Base-by-base conservation (phyloP, 345 rosid species). In the Abelmoschus esculentus region DNA sequence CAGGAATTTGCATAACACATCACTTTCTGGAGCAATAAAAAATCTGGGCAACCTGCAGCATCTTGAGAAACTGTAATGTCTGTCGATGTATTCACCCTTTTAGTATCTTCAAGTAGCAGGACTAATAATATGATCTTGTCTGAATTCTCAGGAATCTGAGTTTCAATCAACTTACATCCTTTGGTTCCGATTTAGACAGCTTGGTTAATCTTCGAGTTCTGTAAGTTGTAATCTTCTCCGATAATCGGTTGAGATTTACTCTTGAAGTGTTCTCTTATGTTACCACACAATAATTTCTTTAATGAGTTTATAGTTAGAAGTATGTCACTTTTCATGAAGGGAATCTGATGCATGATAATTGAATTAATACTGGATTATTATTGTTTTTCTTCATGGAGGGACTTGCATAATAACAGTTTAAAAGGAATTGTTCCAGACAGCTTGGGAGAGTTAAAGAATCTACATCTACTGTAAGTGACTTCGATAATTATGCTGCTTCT, bases 1-100 rank as follows among this genome's bases (percentile, higher is more conserved):
- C 86, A 92, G 98, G 61, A 90, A 93, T 84, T 82, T 93, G 86
- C 98, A 93, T 66, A 89, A 90, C 80, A 83, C 96, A 14, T 89
- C 98, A 56, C 96, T 93, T 74, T 78, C 88, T 2, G 98, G 98
- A 69, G 86, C 80, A 78, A 81, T 87, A 74, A 86, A 89, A 80
- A 87, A 87, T 76, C 76, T 93, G 63, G 97, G 81, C 62, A 83
- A 90, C 83, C 92, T 93, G 78, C 85, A 87, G 75, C 75, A 86
- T 58, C 96, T 93, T 75, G 84, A 87, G 81, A 80, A 80, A 61
- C 80, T 93, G 98, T 93, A 90, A 80, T 75, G 69, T 71, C 63
- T 61, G 65, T 61, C 55, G 22, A 10, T 69, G 32, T 66, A 22
- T 3, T 47, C 67, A 58, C 56, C 31, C 18, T 22, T 38, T 3